A percentile compares a stretch with the other conserved stretches of the same genome.
phyloP scores from a whole-genome alignment of 2,329 filamentous ascomycete species.

The Cordyceps javanica region DNA sequence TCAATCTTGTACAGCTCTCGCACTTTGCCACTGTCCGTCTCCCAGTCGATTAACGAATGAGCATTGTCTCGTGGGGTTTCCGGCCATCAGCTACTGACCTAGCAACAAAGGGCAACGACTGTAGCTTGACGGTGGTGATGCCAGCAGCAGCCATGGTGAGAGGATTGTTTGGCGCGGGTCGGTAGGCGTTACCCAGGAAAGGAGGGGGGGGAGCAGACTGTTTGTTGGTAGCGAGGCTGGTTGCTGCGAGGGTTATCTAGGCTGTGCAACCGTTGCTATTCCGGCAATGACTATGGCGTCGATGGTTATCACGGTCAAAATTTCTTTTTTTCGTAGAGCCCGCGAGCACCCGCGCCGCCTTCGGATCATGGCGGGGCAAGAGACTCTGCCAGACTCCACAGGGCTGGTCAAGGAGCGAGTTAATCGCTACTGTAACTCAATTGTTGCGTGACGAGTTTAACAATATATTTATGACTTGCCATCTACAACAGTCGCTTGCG shows the following conservation, averaged over 20 bases:
- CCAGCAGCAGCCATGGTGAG: background rate
- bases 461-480: too few relatives aligned
- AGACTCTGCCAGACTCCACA: background rate
- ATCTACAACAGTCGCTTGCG: too few relatives aligned
- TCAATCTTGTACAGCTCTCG: conserved; percentile 74
- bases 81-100: background rate
- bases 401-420: background rate
- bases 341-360: conserved; percentile 2
- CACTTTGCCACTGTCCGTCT: conserved; percentile 56
- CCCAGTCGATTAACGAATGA: background rate
- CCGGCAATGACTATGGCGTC: background rate
- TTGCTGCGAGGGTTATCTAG: background rate
- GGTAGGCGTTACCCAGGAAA: background rate
- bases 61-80: background rate
- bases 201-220: background rate
- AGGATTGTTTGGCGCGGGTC: background rate
- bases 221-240: background rate
- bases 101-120: conserved; percentile 12
- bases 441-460: too few relatives aligned
- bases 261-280: background rate
- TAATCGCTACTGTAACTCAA: background rate
- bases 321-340: conserved; percentile 4
- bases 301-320: background rate
- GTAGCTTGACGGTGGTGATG: conserved; percentile 9
- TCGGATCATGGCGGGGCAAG: conserved; percentile 5